A percentile compares a stretch with the other conserved stretches of the same genome.
These are phyloP conservation scores for Medicago lupulina DNA, from an alignment of 306 rosid species.

Conservation along the genomic window DNA sequence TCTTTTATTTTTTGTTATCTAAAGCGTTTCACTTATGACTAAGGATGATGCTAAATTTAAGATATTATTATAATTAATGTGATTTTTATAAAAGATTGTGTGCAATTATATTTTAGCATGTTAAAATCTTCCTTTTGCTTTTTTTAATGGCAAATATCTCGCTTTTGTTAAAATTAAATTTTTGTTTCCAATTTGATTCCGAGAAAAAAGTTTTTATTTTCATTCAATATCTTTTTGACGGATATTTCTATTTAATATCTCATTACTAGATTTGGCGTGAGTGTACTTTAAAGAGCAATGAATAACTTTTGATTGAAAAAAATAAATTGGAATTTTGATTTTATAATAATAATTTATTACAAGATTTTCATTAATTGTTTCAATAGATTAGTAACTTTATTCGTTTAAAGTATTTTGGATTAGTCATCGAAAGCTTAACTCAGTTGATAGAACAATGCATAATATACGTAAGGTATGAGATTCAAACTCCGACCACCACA, in stretches of 20 bases:
- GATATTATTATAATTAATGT: background rate
- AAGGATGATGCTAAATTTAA: background rate
- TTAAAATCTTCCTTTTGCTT: background rate
- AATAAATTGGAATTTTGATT: background rate
- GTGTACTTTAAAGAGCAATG: background rate
- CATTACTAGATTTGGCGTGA: conserved; percentile 8
- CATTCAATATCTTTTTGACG: background rate
- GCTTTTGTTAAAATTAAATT: background rate
- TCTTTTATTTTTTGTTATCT: background rate
- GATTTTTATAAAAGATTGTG: background rate
- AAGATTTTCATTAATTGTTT: background rate
- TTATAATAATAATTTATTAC: background rate
- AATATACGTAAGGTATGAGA: no score
- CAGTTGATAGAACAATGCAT: no score
- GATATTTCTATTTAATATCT: background rate
- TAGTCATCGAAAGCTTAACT: no score
- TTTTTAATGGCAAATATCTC: background rate
- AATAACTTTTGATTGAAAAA: background rate
- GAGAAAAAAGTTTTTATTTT: no score
- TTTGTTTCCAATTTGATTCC: background rate
- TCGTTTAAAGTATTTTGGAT: no score
- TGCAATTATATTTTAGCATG: background rate
- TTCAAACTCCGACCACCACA: no score
- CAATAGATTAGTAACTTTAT: no score
- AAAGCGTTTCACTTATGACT: background rate